These are phyloP conservation scores for Ogataea philodendri DNA, from an alignment of 805 yeast genomes.

Conservation along the genomic window DNA sequence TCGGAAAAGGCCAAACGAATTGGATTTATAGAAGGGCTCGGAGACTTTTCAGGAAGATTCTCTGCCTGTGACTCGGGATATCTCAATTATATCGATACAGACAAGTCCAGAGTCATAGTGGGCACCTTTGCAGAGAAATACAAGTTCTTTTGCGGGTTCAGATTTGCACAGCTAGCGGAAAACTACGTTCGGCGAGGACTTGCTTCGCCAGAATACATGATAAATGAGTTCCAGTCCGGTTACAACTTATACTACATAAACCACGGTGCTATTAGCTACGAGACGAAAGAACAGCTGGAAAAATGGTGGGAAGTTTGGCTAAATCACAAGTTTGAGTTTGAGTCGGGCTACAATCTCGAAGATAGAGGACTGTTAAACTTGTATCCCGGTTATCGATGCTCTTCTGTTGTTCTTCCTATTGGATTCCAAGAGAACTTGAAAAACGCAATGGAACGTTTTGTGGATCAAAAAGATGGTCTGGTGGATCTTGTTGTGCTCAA, in stretches of 20 bases:
- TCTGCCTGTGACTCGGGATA: background rate
- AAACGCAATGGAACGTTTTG: constrained; percentile 18
- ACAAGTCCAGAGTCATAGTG: constrained; percentile 32
- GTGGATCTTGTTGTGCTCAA: constrained; percentile 27
- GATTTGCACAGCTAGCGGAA: constrained; percentile 17
- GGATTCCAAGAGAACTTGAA: constrained; percentile 32
- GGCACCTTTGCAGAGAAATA: constrained; percentile 32
- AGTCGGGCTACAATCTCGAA: constrained; percentile 25
- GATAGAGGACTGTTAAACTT: constrained; percentile 37
- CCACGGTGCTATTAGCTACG: constrained; percentile 29
- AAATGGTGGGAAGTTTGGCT: constrained; percentile 42
- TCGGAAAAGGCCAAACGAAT: constrained; percentile 24
- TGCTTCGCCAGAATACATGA: constrained; percentile 36
- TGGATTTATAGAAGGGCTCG: constrained; percentile 31
- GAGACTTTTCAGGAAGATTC: constrained; percentile 28
- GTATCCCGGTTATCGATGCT: constrained; percentile 29
- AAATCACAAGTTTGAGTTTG: constrained; percentile 27
- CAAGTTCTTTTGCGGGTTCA: constrained; percentile 34
- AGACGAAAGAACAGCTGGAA: constrained; percentile 15
- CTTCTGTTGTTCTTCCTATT: constrained; percentile 30
- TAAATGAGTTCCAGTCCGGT: constrained; percentile 30
- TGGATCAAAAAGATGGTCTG: constrained; percentile 12
- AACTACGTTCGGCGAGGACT: constrained; percentile 27
- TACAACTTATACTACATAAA: constrained; percentile 35
- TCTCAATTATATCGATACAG: constrained; percentile 33